These are phyloP conservation scores for Cryptococcus wingfieldii DNA, from an alignment of 1,284 basidiomycete species.

Conservation along the genomic window DNA sequence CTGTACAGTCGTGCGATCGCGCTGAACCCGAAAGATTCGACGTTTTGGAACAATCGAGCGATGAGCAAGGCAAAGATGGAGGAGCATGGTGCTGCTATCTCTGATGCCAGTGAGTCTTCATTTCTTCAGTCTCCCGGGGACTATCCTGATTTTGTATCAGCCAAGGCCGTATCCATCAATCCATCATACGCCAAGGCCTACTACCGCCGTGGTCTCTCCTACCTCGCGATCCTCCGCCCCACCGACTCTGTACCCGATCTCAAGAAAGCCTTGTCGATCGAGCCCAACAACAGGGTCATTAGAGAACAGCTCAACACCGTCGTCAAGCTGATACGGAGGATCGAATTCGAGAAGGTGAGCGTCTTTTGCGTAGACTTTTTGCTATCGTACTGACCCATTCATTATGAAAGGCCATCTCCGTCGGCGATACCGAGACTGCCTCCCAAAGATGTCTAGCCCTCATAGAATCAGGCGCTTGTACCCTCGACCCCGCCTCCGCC, in stretches of 20 bases:
- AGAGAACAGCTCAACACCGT: slow-evolving; percentile 79
- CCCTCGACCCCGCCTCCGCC: slow-evolving; percentile 53
- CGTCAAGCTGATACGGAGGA: slow-evolving; percentile 70
- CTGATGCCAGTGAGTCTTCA: slow-evolving; percentile 44
- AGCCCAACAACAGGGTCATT: slow-evolving; percentile 80
- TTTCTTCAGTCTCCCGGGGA: slow-evolving; percentile 12
- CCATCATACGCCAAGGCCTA: slow-evolving; percentile 75
- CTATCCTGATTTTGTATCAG: slow-evolving; percentile 47
- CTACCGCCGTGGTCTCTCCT: slow-evolving; percentile 79
- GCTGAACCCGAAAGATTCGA: slow-evolving; percentile 60
- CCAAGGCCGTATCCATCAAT: slow-evolving; percentile 82
- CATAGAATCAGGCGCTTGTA: slow-evolving; percentile 65
- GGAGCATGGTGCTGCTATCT: slow-evolving; percentile 49
- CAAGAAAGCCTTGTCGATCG: slow-evolving; percentile 77
- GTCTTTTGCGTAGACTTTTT: background rate
- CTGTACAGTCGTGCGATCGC: slow-evolving; percentile 74
- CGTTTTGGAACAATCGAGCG: slow-evolving; percentile 50
- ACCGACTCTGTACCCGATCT: slow-evolving; percentile 80
- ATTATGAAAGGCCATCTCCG: slow-evolving; percentile 68
- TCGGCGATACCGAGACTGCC: slow-evolving; percentile 76
- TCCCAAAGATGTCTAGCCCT: slow-evolving; percentile 69
- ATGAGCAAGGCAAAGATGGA: slow-evolving; percentile 54
- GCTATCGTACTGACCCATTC: background rate
- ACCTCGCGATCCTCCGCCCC: slow-evolving; percentile 82
- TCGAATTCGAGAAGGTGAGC: slow-evolving; percentile 80